These are phyloP conservation scores for Puccinellia tenuiflora DNA, from an alignment of 176 grass and related monocot genomes.

Conservation along the genomic window DNA sequence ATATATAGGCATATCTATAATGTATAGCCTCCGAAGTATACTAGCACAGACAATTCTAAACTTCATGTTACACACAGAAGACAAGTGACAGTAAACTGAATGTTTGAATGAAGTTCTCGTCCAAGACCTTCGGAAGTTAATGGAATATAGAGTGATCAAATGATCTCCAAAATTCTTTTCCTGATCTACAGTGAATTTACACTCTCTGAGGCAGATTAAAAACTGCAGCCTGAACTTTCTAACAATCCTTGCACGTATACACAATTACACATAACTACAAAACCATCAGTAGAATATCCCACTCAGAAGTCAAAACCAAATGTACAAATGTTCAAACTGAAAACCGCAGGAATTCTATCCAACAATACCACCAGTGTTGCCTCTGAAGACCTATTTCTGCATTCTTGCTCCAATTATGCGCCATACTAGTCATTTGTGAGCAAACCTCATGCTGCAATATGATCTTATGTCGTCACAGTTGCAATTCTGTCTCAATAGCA, in stretches of 20 bases:
- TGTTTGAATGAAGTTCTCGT: not conserved
- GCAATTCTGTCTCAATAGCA: not conserved
- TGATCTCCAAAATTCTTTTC: not conserved
- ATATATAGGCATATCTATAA: not conserved
- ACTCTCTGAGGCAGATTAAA: not conserved
- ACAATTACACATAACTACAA: not conserved
- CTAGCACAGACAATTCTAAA: too few species aligned
- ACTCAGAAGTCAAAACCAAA: not conserved
- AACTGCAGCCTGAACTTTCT: not conserved
- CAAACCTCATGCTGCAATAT: not conserved
- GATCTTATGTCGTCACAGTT: not conserved
- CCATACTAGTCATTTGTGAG: too few species aligned
- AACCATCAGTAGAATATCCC: not conserved
- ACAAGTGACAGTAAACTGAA: not conserved
- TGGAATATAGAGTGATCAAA: not conserved
- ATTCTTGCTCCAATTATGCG: not conserved
- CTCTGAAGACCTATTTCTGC: not conserved
- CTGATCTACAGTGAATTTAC: not conserved
- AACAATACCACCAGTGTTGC: not conserved
- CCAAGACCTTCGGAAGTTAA: not conserved
- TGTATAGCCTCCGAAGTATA: not conserved
- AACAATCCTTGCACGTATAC: not conserved
- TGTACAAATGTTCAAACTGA: not conserved
- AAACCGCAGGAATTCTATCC: not conserved
- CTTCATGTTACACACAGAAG: not conserved